Evolutionary conservation across 495 filamentous ascomycete genomes (phyloP), one percentile per base, ranked within the genome.

Genomic region (Neurospora sp.): DNA sequence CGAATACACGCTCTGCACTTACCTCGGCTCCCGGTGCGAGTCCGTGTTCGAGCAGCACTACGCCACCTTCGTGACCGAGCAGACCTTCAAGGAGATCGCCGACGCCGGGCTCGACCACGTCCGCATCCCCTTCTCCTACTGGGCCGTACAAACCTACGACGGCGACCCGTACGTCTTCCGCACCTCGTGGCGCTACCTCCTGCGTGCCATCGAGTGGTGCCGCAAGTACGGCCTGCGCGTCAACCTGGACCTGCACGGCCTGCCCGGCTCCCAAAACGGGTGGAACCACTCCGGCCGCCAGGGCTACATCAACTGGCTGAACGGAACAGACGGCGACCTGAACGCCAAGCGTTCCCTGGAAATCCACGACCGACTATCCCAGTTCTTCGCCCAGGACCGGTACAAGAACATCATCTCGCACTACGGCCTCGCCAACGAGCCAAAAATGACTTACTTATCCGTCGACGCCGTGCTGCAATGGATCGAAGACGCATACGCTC

Each of bases 51-150:
- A 99, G 76, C 87, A 91, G 76, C 96, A 99, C 81, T 98, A 99
- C 79, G 89, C 94, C 3, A 87, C 87, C 5, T 98, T 97, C 79
- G 89, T 97, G 35, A 92, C 87, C 1, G 92, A 96, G 76, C 83
- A 90, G 69, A 94, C 93, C 35, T 96, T 98, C 79, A 84, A 84
- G 31, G 91, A 94, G 39, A 98, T 99, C 73, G 86, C 86, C 40
- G 90, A 90, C 35, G 96, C 96, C 3, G 96, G 96, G 1, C 89
- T 99, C 14, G 96, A 99, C 80, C 96, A 99, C 80, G 92, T 99
- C 10, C 92, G 96, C 69, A 97, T 99, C 42, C 94, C 91, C 3
- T 98, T 91, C 79, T 92, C 92, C 3, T 99, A 99, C 85, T 99
- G 96, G 96, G 93, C 94, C 0, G 90, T 98, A 3, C 89, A 87